phyloP scores from a whole-genome alignment of 495 filamentous ascomycete genomes.

The Collariella sp. region DNA sequence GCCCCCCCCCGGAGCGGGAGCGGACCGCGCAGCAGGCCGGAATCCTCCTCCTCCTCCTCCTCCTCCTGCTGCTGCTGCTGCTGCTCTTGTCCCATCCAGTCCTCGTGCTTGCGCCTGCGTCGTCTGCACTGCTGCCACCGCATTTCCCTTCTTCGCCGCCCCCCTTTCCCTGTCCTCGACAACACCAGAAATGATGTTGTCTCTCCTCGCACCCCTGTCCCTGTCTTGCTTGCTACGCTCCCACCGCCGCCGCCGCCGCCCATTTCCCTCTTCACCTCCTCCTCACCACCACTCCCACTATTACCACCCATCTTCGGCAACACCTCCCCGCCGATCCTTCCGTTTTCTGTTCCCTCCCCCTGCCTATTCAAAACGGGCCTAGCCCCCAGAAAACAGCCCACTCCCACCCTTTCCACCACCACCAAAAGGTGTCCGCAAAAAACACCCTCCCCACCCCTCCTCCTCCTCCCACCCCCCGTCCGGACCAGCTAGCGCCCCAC shows the following conservation, averaged over 20 bases:
- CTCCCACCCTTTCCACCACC: slow-evolving; percentile 13
- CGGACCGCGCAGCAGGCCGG: slow-evolving; percentile 11
- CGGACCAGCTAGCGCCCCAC: too few species aligned
- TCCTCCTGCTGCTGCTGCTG: background rate
- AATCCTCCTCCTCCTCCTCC: slow-evolving; percentile 4
- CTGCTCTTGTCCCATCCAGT: slow-evolving; percentile 5
- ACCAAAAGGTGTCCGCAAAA: slow-evolving; percentile 31
- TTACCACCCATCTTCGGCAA: slow-evolving; percentile 1
- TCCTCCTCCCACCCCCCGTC: too few species aligned
- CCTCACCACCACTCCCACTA: too few species aligned
- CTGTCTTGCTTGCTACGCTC: background rate
- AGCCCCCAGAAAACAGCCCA: slow-evolving; percentile 1
- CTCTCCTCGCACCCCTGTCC: background rate
- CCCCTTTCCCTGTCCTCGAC: slow-evolving; percentile 2
- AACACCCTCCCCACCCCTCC: slow-evolving; percentile 42
- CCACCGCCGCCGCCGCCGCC: background rate
- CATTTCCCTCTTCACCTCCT: too few species aligned
- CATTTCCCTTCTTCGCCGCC: background rate
- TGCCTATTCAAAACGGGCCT: background rate
- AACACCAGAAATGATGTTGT: slow-evolving; percentile 16
- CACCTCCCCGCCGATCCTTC: slow-evolving; percentile 11
- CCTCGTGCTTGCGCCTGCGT: background rate
- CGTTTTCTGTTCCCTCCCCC: background rate
- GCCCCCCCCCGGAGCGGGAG: too few species aligned
- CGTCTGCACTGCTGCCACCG: too few species aligned